A percentile compares a stretch with the other conserved stretches of the same genome.
These are phyloP conservation scores for Talaromyces liani DNA, from an alignment of 495 filamentous ascomycete species.

Conservation along the genomic window DNA sequence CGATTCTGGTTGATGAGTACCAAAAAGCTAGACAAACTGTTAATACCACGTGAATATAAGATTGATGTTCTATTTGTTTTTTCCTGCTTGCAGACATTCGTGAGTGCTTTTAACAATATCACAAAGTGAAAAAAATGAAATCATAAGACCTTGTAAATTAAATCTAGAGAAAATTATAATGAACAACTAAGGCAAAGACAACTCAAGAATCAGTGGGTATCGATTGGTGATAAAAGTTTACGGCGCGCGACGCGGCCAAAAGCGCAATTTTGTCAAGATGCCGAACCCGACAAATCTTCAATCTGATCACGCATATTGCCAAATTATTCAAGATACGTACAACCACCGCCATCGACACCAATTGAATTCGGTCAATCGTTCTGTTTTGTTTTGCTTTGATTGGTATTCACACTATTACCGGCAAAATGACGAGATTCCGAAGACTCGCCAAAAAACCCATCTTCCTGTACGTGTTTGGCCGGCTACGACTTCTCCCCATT, in stretches of 20 bases:
- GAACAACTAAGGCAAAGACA: no score
- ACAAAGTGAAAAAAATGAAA: no score
- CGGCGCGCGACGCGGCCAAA: conserved; percentile 34
- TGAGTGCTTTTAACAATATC: no score
- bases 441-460: conserved; percentile 44
- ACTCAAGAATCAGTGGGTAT: no score
- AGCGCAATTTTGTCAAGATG: conserved; percentile 20
- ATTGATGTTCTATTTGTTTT: background rate
- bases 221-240: conserved; percentile 10
- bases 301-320: conserved; percentile 1
- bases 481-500: background rate
- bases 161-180: no score
- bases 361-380: background rate
- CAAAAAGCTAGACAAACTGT: background rate
- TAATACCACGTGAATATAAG: background rate
- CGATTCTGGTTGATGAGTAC: conserved; percentile 10
- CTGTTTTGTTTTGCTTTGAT: background rate
- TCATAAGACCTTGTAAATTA: no score
- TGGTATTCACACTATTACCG: background rate
- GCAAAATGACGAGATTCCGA: background rate
- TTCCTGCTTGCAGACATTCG: background rate
- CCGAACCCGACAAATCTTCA: conserved; percentile 9
- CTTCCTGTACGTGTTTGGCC: conserved; percentile 50
- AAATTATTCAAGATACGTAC: background rate
- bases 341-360: conserved; percentile 3